Evolutionary conservation across 306 rosid species (phyloP), one percentile per base, ranked within the genome.

Genomic region (Quercus variabilis): DNA sequence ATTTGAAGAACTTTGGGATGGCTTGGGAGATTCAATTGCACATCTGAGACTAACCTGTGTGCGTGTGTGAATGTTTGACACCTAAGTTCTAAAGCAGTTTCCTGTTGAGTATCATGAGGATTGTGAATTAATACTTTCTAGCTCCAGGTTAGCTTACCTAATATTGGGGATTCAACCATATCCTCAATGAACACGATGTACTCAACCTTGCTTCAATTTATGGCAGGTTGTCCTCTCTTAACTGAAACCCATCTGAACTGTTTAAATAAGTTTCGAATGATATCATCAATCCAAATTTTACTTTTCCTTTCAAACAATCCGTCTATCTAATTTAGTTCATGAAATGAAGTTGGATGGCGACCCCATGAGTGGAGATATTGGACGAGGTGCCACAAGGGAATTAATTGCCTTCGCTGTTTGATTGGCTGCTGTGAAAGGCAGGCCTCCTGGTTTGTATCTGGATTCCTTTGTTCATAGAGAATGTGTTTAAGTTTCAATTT

Each of bases 301-400:
- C 33, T 78, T 23, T 82, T 80, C 60, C 41, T 57, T 60, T 73
- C 74, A 72, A 83, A 54, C 59, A 83, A 65, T 69, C 30, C 67
- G 59, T 73, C 74, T 83, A 28, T 83, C 28, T 71, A 5, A 49
- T 72, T 18, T 60, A 20, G 25, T 31, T 65, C 49, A 65, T 76
- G 71, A 83, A 84, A 74, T 76, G 79, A 82, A 94, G 97, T 83
- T 94, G 86, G 98, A 92, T 83, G 97, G 97, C 55, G 94, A 96
- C 69, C 96, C 98, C 51, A 94, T 94, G 98, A 92, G 96, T 74
- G 98, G 97, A 71, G 98, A 94, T 82, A 92, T 92, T 60, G 97
- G 98, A 58, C 92, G 90, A 85, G 98, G 97, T 69, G 90, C 96
- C 46, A 94, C 97, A 17, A 92, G 87, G 80, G 97, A 91, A 78